phyloP scores from a whole-genome alignment of 164 flowering plant genomes.

The Taxillus chinensis region DNA sequence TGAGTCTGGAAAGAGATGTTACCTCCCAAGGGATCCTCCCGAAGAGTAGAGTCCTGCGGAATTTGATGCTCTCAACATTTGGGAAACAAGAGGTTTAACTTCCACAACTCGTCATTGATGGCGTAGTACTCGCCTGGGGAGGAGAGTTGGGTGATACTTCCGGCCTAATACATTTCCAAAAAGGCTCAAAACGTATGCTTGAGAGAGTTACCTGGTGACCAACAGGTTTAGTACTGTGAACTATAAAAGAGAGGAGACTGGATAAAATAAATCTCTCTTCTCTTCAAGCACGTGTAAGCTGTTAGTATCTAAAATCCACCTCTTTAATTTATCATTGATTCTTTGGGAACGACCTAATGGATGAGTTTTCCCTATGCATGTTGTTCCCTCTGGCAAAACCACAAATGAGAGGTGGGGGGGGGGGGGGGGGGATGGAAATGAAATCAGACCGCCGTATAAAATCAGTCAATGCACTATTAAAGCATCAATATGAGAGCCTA shows the following conservation, averaged over 20 bases:
- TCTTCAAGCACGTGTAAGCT: constrained; percentile 59
- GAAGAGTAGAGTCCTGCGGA: too few species aligned
- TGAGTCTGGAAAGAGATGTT: background rate
- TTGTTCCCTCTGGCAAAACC: background rate
- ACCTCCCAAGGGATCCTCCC: too few species aligned
- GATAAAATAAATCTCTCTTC: constrained; percentile 58
- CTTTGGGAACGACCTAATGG: constrained; percentile 8
- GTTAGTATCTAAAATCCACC: constrained; percentile 38
- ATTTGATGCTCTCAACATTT: too few species aligned
- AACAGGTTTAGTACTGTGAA: constrained; percentile 87
- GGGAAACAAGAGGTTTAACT: background rate
- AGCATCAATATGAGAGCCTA: too few species aligned
- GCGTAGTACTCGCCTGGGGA: background rate
- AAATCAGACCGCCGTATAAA: too few species aligned
- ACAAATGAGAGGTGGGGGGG: background rate
- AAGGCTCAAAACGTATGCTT: too few species aligned
- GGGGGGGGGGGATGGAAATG: too few species aligned
- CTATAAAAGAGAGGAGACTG: constrained; percentile 61
- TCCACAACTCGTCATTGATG: background rate
- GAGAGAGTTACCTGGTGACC: constrained; percentile 77
- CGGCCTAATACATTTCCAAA: too few species aligned
- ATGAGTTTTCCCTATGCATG: background rate
- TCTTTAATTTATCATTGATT: background rate
- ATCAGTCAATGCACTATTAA: too few species aligned
- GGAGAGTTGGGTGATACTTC: background rate